phyloP scores from a whole-genome alignment of 306 rosid genomes.

The Biancaea sappan region DNA sequence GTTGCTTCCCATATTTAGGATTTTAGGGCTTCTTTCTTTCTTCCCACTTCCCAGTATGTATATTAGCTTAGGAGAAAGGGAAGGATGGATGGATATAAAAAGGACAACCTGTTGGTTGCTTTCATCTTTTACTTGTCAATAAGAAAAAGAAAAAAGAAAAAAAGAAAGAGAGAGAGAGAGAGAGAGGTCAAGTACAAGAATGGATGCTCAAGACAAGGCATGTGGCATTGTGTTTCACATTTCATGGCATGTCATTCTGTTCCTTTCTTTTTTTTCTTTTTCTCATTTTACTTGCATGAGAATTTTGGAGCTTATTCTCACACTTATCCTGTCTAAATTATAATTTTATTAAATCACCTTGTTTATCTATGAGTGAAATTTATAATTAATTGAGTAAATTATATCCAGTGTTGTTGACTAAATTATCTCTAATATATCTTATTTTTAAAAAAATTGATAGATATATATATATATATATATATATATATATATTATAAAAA shows the following conservation, averaged over 20 bases:
- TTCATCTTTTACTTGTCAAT: conserved; percentile 55
- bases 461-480: too few species aligned
- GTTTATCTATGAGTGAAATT: too few species aligned
- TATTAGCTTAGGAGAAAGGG: conserved; percentile 35
- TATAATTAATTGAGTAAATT: too few species aligned
- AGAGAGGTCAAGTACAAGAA: conserved; percentile 73
- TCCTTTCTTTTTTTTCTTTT: conserved; percentile 34
- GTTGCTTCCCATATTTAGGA: conserved; percentile 21
- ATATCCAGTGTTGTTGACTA: too few species aligned
- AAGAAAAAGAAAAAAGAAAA: conserved; percentile 31
- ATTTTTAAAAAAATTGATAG: too few species aligned
- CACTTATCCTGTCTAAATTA: too few species aligned
- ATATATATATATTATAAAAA: too few species aligned
- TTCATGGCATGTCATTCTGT: conserved; percentile 74
- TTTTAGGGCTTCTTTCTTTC: conserved; percentile 42
- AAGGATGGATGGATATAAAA: conserved; percentile 30
- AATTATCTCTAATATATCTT: too few species aligned
- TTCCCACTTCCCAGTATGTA: conserved; percentile 10
- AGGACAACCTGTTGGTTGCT: conserved; percentile 78
- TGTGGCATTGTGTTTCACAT: conserved; percentile 88
- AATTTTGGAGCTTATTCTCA: too few species aligned
- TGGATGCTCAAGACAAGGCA: conserved; percentile 73
- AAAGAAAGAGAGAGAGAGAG: too few species aligned
- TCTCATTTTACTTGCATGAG: too few species aligned
- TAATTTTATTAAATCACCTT: too few species aligned